Evolutionary conservation across 768 basidiomycete species (phyloP), one percentile per base, ranked within the genome.

Genomic region (Rhizopogon vesiculosus): DNA sequence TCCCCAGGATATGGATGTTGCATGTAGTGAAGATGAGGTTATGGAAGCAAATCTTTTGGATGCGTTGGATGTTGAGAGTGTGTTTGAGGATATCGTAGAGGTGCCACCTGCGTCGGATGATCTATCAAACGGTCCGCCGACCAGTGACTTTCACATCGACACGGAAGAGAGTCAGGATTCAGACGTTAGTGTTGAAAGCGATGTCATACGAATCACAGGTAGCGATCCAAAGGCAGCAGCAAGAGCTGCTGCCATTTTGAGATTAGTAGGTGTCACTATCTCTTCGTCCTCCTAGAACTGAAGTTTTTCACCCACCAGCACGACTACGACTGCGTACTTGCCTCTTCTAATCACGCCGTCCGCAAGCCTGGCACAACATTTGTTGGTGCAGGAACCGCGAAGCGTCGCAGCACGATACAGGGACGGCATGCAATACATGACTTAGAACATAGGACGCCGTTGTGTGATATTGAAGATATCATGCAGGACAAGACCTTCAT

Each of bases 241-340:
- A 2, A 76, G 91, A 46, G 94, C 93, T n/a, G 93, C 91, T 35
- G 94, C 94, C 0, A 94, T 97, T 56, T 75, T 97, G 62, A 93
- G 89, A 70, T 80, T 91, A 78, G 92, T 91, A 48, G n/a, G 83
- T 68, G 12, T 44, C 52, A 5, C 12, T 18, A 3, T 51, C 41
- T 39, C 56, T 19, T 43, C n/a, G 31, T 28, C 18, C 15, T 12
- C 31, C 12, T 9, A 13, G 5, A 16, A 15, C 4, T 2, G 8
- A 45, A 42, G n/a, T 46, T 31, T 53, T 46, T 55, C 10, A 54
- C 22, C 13, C 25, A 16, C 55, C 56, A 92, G 87, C 87, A 95
- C 62, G 87, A 94, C 69, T 89, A 91, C 61, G 93, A 95, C 62
- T 89, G 91, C 64, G 83, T 88, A 72, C 56, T 72, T 65, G 64